These are phyloP conservation scores for Trichoderma arundinaceum DNA, from an alignment of 2,329 filamentous ascomycete species.

Conservation along the genomic window DNA sequence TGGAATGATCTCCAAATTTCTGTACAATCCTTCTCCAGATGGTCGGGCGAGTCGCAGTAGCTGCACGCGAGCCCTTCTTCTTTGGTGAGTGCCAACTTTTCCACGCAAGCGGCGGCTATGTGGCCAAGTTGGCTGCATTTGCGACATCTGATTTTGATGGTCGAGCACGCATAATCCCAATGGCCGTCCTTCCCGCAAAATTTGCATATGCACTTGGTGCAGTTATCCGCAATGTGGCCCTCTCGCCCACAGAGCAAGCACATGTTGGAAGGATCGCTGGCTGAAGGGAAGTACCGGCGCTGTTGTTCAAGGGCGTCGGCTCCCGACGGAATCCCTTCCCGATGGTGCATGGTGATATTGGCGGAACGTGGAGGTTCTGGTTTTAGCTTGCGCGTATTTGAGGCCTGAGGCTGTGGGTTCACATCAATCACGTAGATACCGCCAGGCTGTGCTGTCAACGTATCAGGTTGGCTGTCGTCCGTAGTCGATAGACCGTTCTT, in stretches of 20 bases:
- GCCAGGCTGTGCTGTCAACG: background rate
- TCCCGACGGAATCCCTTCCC: conserved; percentile 38
- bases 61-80: conserved; percentile 64
- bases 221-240: conserved; percentile 54
- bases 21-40: conserved; percentile 65
- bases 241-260: conserved; percentile 59
- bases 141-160: conserved; percentile 54
- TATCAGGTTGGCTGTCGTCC: background rate
- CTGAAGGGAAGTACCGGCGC: conserved; percentile 58
- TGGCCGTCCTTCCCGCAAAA: conserved; percentile 56
- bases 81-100: conserved; percentile 59
- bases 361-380: background rate
- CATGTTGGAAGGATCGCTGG: conserved; percentile 49
- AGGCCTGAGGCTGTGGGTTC: background rate
- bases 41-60: conserved; percentile 61
- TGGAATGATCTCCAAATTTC: conserved; percentile 65
- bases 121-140: conserved; percentile 71
- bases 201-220: conserved; percentile 54
- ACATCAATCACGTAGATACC: conserved; percentile 17
- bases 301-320: conserved; percentile 49
- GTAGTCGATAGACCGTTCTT: background rate
- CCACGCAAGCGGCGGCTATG: conserved; percentile 54
- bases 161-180: conserved; percentile 57
- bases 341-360: conserved; percentile 31
- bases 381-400: background rate